Base-by-base conservation (phyloP, 106 monocot species). In the Alisma plantagoaquatica region DNA sequence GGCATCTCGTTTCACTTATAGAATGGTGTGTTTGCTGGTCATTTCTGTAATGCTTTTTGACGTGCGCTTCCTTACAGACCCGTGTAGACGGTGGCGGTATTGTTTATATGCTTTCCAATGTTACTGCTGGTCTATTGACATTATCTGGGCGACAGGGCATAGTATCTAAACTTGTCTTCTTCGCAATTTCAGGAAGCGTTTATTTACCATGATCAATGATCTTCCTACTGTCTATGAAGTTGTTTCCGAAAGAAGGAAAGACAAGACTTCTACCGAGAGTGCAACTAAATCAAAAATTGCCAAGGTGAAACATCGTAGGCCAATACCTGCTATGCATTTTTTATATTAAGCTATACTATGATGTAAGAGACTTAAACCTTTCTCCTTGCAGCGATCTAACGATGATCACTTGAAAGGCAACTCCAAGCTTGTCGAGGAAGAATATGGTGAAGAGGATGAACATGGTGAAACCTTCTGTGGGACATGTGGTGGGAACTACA, bases 171-270 rank as follows among this genome's bases (percentile, higher is more conserved):
- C n/a, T n/a, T n/a, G n/a, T n/a, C n/a, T n/a, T n/a, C n/a, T n/a
- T n/a, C n/a, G n/a, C 49, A 7, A 12, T 55, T 23, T 2, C 76
- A 76, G 81, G 76, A 82, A 82, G 53, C 72, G 76, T 17, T 49
- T 82, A 14, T 76, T 82, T 42, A 73, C 69, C 46, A 56, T 82
- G 76, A 82, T 82, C 54, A 82, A 76, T 49, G 81, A 76, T 48
- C 61, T 82, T 23, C 81, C 81, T 15, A 76, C 72, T 35, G 76
- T 82, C 21, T 76, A 60, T 49, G 81, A 82, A 63, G 64, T 76
- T 10, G 68, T 81, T 17, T 63, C 81, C 2, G 72, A 76, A 4
- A 67, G 67, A 33, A 80, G 68, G 44, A 75, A 68, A 46, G 81
- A 81, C 12, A 81, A 73, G 61, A 27, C 67, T 43, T 30, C 60